Base-by-base conservation (phyloP, 1,139 yeast species). In the Hyphopichia burtonii region DNA sequence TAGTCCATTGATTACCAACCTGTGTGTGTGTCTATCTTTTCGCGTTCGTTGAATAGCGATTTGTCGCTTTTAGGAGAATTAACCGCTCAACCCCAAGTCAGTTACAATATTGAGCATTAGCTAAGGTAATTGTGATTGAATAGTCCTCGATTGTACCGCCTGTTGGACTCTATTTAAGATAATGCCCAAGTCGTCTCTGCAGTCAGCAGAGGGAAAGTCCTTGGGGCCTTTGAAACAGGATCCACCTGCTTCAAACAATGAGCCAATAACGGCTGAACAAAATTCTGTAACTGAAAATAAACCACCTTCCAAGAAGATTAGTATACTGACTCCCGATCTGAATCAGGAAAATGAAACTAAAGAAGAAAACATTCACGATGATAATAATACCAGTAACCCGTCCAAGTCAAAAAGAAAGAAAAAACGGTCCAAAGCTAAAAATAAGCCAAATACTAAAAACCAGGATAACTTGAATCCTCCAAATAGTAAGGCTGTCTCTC, bases 391-490 rank as follows among this genome's bases (percentile, higher is more conserved):
- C 14, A n/a, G 17, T 30, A 30, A 15, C 14, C 7, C 28, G 7
- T n/a, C 5, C 6, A 14, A 14, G 10, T 5, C 32, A 7, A 30
- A 30, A 28, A 35, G 22, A 14, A 35, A 35, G 37, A 35, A 35
- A 25, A 35, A 16, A 25, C 37, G 37, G 30, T 30, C 32, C 7
- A 23, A 27, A 15, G 20, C 37, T 12, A 35, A 35, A 18, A 16
- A 12, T 11, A 25, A 25, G n/a, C 4, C n/a, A 3, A 25, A n/a
- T 20, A 20, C 12, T 11, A 19, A 19, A 16, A 14, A 15, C 3
- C 7, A 17, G 4, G 35, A 32, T 12, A 17, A 16, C 5, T 30
- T 17, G 3, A 17, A 30, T 7, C 28, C 28, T 25, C 7, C 12
- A 7, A 10, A 25, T 25, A 12, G 7, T 25, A 25, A 25, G 7